phyloP scores from a whole-genome alignment of 441 rosid genomes.

The Arabidopsis hybrid region DNA sequence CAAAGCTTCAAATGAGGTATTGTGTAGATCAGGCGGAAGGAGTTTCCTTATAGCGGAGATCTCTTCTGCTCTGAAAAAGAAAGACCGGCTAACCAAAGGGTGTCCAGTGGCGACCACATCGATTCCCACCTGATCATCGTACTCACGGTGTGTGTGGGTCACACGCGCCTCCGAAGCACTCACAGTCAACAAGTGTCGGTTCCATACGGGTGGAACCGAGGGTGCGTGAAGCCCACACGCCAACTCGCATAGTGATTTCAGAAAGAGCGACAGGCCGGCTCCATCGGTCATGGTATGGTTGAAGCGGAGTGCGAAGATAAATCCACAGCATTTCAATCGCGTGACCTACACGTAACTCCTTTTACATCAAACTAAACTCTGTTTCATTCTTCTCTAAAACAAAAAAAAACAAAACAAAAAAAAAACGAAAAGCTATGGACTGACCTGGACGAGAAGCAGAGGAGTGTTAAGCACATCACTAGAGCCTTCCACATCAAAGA shows the following conservation, averaged over 20 bases:
- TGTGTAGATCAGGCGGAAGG: slow-evolving; percentile 42
- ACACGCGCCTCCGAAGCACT: slow-evolving; percentile 39
- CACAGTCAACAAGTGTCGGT: slow-evolving; percentile 47
- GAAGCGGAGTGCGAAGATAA: slow-evolving; percentile 43
- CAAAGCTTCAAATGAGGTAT: slow-evolving; percentile 50
- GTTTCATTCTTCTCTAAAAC: background rate
- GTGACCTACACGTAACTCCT: slow-evolving; percentile 36
- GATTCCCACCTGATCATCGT: slow-evolving; percentile 40
- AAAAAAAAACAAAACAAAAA: no score
- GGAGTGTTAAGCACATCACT: slow-evolving; percentile 52
- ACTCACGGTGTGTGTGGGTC: slow-evolving; percentile 50
- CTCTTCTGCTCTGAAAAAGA: slow-evolving; percentile 53
- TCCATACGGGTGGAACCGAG: slow-evolving; percentile 41
- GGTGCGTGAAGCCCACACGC: slow-evolving; percentile 33
- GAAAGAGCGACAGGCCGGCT: slow-evolving; percentile 32
- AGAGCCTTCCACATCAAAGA: slow-evolving; percentile 60
- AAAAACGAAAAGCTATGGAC: no score
- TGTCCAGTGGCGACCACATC: background rate
- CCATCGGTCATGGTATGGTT: slow-evolving; percentile 47
- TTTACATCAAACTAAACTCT: background rate
- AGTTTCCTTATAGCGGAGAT: slow-evolving; percentile 42
- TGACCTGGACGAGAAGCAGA: slow-evolving; percentile 63
- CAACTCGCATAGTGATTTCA: slow-evolving; percentile 39
- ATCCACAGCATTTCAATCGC: slow-evolving; percentile 47
- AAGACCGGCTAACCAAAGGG: slow-evolving; percentile 46